These are phyloP conservation scores for Sporothrix humicola DNA, from an alignment of 2,329 filamentous ascomycete genomes.

Conservation along the genomic window DNA sequence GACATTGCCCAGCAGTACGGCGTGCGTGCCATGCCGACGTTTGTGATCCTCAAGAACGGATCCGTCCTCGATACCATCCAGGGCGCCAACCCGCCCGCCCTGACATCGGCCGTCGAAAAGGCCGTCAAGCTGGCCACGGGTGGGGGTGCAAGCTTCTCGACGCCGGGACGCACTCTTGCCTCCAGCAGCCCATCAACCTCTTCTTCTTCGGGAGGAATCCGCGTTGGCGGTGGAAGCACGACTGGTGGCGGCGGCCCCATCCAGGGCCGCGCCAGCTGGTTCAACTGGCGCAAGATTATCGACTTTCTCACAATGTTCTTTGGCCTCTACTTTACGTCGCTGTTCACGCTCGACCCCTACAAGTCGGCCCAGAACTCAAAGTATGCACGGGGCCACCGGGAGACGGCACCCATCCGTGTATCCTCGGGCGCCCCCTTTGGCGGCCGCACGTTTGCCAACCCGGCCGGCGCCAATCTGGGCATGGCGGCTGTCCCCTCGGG, in stretches of 20 bases:
- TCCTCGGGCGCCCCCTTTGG: slow-evolving; percentile 16
- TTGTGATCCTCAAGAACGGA: slow-evolving; percentile 84
- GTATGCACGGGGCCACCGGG: slow-evolving; percentile 59
- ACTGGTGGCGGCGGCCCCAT: slow-evolving; percentile 20
- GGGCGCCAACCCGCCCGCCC: slow-evolving; percentile 78
- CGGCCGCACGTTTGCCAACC: slow-evolving; percentile 30
- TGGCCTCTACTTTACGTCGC: slow-evolving; percentile 64
- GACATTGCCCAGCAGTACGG: slow-evolving; percentile 77
- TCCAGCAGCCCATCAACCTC: slow-evolving; percentile 40
- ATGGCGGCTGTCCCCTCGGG: slow-evolving; percentile 3
- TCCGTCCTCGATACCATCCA: slow-evolving; percentile 75
- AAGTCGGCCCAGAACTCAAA: slow-evolving; percentile 63
- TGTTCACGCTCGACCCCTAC: slow-evolving; percentile 69
- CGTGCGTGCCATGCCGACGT: slow-evolving; percentile 90
- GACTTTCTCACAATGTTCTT: slow-evolving; percentile 61
- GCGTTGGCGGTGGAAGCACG: slow-evolving; percentile 33
- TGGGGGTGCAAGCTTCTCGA: slow-evolving; percentile 56
- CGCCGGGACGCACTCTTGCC: slow-evolving; percentile 64
- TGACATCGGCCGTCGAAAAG: slow-evolving; percentile 78
- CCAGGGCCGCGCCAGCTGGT: slow-evolving; percentile 38
- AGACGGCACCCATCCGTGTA: slow-evolving; percentile 29
- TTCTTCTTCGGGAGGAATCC: slow-evolving; percentile 51
- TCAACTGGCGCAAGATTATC: slow-evolving; percentile 53
- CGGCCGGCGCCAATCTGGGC: not conserved
- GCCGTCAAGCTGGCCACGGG: slow-evolving; percentile 60